These are phyloP conservation scores for Capronia americana DNA, from an alignment of 2,329 filamentous ascomycete genomes.

Conservation along the genomic window DNA sequence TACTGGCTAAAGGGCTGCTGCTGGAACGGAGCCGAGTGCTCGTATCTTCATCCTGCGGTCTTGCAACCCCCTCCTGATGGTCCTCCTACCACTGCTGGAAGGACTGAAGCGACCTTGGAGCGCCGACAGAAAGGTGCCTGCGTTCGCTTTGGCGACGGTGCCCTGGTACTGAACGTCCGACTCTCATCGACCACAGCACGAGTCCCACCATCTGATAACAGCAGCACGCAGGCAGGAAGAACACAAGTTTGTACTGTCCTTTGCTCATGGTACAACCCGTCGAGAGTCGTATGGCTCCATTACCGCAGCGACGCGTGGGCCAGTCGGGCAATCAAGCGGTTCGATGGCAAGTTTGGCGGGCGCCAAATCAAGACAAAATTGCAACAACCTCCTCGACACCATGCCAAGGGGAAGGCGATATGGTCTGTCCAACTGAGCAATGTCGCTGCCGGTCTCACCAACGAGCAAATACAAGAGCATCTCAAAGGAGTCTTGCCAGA, in stretches of 20 bases:
- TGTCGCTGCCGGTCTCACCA: constrained; percentile 12
- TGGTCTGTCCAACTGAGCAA: constrained; percentile 26
- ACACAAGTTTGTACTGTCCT: constrained; percentile 21
- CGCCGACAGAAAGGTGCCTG: constrained; percentile 7
- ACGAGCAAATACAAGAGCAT: constrained; percentile 2
- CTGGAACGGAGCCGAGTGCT: constrained; percentile 9
- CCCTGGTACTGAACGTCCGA: constrained; percentile 14
- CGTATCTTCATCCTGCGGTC: constrained; percentile 3
- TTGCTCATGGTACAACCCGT: constrained; percentile 28
- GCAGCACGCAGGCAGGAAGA: background rate
- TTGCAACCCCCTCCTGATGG: background rate
- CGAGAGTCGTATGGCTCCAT: constrained; percentile 23
- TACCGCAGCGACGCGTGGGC: constrained; percentile 23
- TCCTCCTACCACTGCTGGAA: background rate
- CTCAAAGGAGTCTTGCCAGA: constrained; percentile 16
- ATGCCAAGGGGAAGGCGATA: constrained; percentile 1
- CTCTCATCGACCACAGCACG: constrained; percentile 7
- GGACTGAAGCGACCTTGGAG: background rate
- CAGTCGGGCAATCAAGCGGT: constrained; percentile 11
- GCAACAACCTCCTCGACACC: constrained; percentile 6
- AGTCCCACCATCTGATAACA: background rate
- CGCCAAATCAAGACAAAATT: constrained; percentile 12
- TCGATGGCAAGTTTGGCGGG: constrained; percentile 16
- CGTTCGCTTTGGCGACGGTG: constrained; percentile 18
- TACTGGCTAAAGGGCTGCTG: constrained; percentile 7